Evolutionary conservation across 2,329 filamentous ascomycete genomes (phyloP).

Genomic region (Graphilbum sp.): DNA sequence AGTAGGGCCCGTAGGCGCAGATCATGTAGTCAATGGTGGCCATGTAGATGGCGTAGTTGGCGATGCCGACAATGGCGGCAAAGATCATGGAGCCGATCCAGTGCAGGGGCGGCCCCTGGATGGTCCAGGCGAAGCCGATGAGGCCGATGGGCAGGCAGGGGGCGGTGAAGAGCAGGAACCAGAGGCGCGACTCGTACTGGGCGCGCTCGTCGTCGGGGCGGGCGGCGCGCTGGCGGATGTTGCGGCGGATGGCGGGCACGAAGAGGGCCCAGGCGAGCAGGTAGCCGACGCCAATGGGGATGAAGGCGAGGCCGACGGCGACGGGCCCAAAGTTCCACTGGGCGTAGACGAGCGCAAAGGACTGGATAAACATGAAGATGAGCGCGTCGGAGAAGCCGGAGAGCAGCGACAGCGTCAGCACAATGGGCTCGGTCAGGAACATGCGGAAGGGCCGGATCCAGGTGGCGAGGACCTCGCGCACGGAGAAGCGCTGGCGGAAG

Average conservation of each 20-base stretch:
- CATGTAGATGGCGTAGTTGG: slow-evolving; percentile 62
- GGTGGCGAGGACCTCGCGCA: slow-evolving; percentile 36
- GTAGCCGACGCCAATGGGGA: slow-evolving; percentile 52
- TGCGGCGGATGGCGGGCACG: slow-evolving; percentile 37
- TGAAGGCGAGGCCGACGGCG: slow-evolving; percentile 42
- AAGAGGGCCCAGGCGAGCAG: slow-evolving; percentile 43
- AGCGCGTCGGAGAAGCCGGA: slow-evolving; percentile 59
- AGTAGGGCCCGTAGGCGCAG: slow-evolving; percentile 52
- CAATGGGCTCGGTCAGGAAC: slow-evolving; percentile 61
- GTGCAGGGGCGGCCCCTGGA: slow-evolving; percentile 42
- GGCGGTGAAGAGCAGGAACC: slow-evolving; percentile 45
- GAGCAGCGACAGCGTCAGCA: slow-evolving; percentile 51
- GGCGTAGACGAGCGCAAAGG: slow-evolving; percentile 48
- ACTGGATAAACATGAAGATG: slow-evolving; percentile 66
- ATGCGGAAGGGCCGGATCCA: slow-evolving; percentile 54
- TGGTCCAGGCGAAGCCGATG: slow-evolving; percentile 54
- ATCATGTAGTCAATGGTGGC: slow-evolving; percentile 67
- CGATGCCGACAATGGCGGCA: slow-evolving; percentile 49
- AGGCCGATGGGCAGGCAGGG: slow-evolving; percentile 49
- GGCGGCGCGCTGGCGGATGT: slow-evolving; percentile 30
- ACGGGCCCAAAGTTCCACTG: slow-evolving; percentile 48
- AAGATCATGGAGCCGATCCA: slow-evolving; percentile 57
- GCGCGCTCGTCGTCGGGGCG: slow-evolving; percentile 39
- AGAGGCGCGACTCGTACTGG: slow-evolving; percentile 53
- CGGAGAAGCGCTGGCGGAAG: slow-evolving; percentile 40